These are phyloP conservation scores for Coemansia sp. DNA, from an alignment of 192 early-diverging fungal species.

Conservation along the genomic window DNA sequence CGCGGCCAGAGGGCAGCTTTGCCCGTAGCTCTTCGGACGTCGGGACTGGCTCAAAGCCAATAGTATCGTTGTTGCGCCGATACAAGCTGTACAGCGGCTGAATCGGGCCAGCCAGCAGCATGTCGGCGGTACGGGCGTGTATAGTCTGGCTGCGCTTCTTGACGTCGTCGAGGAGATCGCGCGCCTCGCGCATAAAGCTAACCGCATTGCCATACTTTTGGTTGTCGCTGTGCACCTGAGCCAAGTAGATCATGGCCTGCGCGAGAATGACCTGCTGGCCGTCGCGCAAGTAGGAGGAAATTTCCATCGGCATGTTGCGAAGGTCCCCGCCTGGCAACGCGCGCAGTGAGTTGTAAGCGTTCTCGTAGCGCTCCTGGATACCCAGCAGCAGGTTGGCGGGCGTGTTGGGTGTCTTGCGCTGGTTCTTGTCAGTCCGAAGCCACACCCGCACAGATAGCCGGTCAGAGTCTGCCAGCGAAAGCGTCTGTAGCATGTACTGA, in stretches of 20 bases:
- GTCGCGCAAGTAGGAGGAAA: constrained; percentile 54
- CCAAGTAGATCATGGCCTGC: constrained; percentile 56
- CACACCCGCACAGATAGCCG: constrained; percentile 53
- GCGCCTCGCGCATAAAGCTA: constrained; percentile 55
- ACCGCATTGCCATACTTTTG: constrained; percentile 54
- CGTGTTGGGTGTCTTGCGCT: constrained; percentile 46
- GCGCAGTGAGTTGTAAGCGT: constrained; percentile 36
- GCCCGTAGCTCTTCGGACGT: constrained; percentile 50
- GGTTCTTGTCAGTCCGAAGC: constrained; percentile 49
- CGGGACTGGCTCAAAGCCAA: constrained; percentile 54
- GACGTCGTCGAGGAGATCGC: constrained; percentile 42
- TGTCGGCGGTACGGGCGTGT: constrained; percentile 38
- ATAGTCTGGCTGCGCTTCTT: constrained; percentile 49
- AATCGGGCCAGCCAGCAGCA: constrained; percentile 43
- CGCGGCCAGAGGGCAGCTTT: constrained; percentile 43
- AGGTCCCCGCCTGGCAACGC: constrained; percentile 50
- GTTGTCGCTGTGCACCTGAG: constrained; percentile 52
- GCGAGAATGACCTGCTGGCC: constrained; percentile 54
- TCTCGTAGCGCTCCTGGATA: constrained; percentile 52
- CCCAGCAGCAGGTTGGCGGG: constrained; percentile 52
- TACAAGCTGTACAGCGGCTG: constrained; percentile 53
- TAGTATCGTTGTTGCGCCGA: constrained; percentile 55
- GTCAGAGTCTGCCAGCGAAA: constrained; percentile 54
- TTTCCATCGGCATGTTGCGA: constrained; percentile 46
- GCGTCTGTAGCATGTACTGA: constrained; percentile 55